Percentiles rank a stretch among this genome's conserved stretches.
Conservation (phyloP, 2,329 filamentous ascomycete genomes). For the Paraconiothyrium sp. region DNA sequence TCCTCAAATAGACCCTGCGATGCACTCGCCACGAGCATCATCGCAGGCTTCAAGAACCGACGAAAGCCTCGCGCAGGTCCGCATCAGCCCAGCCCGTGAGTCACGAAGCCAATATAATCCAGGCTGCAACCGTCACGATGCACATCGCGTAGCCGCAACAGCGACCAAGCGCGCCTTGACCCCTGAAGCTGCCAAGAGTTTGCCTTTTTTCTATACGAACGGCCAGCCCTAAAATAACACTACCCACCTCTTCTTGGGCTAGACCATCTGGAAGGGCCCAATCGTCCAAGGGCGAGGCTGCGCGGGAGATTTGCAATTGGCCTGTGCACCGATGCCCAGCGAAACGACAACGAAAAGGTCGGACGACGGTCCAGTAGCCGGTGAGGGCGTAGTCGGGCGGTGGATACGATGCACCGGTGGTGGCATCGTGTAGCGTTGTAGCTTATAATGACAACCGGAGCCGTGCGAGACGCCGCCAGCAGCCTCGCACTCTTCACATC, state of each 20-base stretch:
- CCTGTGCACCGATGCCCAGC: slow-evolving; percentile 4
- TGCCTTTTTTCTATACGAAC: slow-evolving; percentile 15
- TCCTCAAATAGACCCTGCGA: background rate
- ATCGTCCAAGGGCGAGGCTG: slow-evolving; percentile 4
- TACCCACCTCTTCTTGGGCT: slow-evolving; percentile 4
- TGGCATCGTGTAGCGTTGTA: slow-evolving; percentile 4
- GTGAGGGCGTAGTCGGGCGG: slow-evolving; percentile 9
- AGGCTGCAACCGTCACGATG: slow-evolving; percentile 7
- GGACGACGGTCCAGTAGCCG: slow-evolving; percentile 4
- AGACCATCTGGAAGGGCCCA: background rate
- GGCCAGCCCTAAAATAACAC: slow-evolving; percentile 19
- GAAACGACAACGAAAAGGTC: slow-evolving; percentile 11
- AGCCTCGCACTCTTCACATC: slow-evolving; percentile 23
- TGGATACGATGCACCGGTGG: background rate
- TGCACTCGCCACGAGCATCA: background rate
- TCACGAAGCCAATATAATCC: background rate
- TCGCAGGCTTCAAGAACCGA: background rate
- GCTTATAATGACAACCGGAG: slow-evolving; percentile 32
- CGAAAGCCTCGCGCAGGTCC: background rate
- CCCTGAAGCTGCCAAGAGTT: slow-evolving; percentile 8
- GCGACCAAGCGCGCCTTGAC: background rate
- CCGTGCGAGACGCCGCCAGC: slow-evolving; percentile 22
- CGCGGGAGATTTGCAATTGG: slow-evolving; percentile 14
- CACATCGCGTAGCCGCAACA: slow-evolving; percentile 1
- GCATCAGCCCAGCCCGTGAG: slow-evolving; percentile 2